Evolutionary conservation across 2,329 filamentous ascomycete species (phyloP).

Genomic region (Triangularia setosa): DNA sequence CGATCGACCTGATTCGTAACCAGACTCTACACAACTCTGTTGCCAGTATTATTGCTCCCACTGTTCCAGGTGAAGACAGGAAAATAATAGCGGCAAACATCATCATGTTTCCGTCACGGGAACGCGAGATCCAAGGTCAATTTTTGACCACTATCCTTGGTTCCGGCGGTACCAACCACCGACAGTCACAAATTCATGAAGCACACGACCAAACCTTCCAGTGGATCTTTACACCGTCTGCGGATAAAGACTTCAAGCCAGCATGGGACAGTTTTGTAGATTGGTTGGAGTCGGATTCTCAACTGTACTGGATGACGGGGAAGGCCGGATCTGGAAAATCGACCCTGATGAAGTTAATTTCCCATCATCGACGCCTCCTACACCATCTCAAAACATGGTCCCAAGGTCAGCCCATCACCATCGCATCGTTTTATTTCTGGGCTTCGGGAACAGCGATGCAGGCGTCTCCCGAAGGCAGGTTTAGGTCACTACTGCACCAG

Average conservation of each 20-base stretch:
- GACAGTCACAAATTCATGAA: neutral
- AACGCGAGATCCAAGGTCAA: neutral
- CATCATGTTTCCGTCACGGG: too few relatives aligned
- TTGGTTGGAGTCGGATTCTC: constrained; percentile 5
- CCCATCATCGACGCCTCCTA: neutral
- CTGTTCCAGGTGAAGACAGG: too few relatives aligned
- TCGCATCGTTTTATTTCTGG: neutral
- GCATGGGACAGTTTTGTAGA: constrained; percentile 3
- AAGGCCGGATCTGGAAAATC: constrained; percentile 15
- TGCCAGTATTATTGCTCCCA: neutral
- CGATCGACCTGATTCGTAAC: too few relatives aligned
- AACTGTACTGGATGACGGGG: constrained; percentile 17
- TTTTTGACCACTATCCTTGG: neutral
- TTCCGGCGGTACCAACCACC: neutral
- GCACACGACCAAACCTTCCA: neutral
- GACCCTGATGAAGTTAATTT: constrained; percentile 16
- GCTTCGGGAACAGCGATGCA: neutral
- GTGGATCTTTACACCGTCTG: neutral
- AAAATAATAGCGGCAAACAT: too few relatives aligned
- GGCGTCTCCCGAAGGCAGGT: neutral
- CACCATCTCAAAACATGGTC: neutral
- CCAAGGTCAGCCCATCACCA: neutral
- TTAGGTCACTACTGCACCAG: neutral
- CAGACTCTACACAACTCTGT: neutral
- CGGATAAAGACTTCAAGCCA: neutral